Percentiles rank a stretch among this genome's conserved stretches.
These are phyloP conservation scores for Xylaria grammica DNA, from an alignment of 495 filamentous ascomycete genomes.

Conservation along the genomic window DNA sequence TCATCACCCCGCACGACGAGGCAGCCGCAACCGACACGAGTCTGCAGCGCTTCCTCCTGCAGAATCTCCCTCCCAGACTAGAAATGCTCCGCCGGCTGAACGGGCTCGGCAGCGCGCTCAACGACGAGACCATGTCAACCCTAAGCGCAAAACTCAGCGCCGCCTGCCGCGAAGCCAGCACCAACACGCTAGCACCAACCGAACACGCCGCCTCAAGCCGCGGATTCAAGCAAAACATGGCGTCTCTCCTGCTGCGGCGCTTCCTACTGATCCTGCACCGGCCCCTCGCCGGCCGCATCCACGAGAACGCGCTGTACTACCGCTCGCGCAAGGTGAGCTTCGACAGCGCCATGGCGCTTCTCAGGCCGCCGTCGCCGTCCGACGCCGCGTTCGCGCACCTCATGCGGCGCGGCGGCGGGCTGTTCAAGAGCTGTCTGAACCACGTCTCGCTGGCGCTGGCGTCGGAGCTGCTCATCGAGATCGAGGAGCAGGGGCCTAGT, in stretches of 20 bases:
- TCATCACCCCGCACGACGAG: background rate
- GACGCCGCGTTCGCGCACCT: slow-evolving; percentile 27
- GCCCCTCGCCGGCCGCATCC: slow-evolving; percentile 24
- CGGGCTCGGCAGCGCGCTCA: background rate
- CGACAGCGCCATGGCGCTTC: slow-evolving; percentile 28
- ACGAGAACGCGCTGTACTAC: slow-evolving; percentile 30
- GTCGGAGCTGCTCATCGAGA: slow-evolving; percentile 27
- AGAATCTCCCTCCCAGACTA: background rate
- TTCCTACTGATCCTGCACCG: slow-evolving; percentile 50
- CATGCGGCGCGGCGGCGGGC: slow-evolving; percentile 23
- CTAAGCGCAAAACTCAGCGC: slow-evolving; percentile 2
- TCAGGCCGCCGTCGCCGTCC: slow-evolving; percentile 11
- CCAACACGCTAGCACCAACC: background rate
- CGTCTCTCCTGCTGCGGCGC: slow-evolving; percentile 37
- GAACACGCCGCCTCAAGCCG: background rate
- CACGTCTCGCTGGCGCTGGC: slow-evolving; percentile 29
- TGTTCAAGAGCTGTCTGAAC: slow-evolving; percentile 30
- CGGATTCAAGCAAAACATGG: slow-evolving; percentile 22
- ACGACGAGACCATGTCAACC: background rate
- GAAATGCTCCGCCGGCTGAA: slow-evolving; percentile 13
- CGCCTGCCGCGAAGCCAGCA: background rate
- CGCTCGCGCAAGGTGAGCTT: slow-evolving; percentile 34
- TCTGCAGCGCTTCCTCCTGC: slow-evolving; percentile 7
- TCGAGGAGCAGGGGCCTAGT: slow-evolving; percentile 28
- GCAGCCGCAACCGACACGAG: slow-evolving; percentile 7